Base-by-base conservation (phyloP, 2,329 filamentous ascomycete genomes). In the Neopestalotiopsis sp. region DNA sequence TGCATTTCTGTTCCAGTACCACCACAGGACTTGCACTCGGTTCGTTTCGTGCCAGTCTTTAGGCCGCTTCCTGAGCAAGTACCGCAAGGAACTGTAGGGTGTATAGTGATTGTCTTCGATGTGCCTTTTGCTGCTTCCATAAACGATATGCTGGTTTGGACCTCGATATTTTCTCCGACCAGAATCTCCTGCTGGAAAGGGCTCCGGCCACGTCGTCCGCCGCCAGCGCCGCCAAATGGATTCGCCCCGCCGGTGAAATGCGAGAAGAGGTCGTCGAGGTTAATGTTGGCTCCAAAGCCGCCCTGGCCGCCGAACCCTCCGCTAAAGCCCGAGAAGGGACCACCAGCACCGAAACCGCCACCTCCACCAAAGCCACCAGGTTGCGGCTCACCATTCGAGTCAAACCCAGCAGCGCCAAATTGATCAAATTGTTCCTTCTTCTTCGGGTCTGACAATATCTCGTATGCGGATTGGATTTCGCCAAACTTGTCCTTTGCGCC, bases 81-180 rank as follows among this genome's bases (percentile, higher is more conserved):
- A 72, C 90, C 89, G 78, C 96, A 99, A 70, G 92, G 85, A 24
- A 92, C 90, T 74, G 97, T 83, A 1, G 96, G 95, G 9, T 92
- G 94, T 74, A 98, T 93, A 73, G 87, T 89, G 69, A 99, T 93
- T n/a, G 94, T 92, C 82, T 97, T 97, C 76, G 86, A 91, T 7
- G 92, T 91, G 45, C 96, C 96, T 81, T 97, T 97, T 10, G 96
- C 96, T 6, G 96, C 94, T 78, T 99, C 96, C 90, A 96, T 93
- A 81, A 99, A 99, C 0, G 92, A 94, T 74, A 99, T 95, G 78
- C 89, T 96, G 64, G 94, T 91, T 81, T 97, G 94, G 30, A 98
- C 92, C 80, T 98, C 95, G 75, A 99, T 97, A 79, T 97, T 94
- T 72, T 98, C 94, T 70, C 96, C 96, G n/a, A 97, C 92, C 74